Percentiles rank a stretch among this genome's conserved stretches.
phyloP scores from a whole-genome alignment of 768 basidiomycete genomes.

The Crassisporium funariophilum region DNA sequence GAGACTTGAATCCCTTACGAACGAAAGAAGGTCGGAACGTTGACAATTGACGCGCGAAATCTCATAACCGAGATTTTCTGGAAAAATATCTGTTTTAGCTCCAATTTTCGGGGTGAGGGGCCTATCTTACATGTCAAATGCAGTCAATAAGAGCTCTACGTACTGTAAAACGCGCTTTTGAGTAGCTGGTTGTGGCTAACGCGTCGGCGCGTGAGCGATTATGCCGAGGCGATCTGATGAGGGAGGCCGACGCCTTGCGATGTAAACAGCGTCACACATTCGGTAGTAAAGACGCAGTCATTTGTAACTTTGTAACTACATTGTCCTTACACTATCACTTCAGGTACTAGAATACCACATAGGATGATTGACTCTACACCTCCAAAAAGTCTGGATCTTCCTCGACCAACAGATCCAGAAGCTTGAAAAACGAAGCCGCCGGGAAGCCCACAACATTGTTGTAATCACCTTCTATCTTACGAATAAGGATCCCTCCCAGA shows the following conservation, averaged over 20 bases:
- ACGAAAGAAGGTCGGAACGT: slow-evolving; percentile 37
- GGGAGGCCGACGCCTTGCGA: no score
- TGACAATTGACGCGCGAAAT: slow-evolving; percentile 32
- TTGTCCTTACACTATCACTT: no score
- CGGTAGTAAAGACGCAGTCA: no score
- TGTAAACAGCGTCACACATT: no score
- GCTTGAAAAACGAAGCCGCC: slow-evolving; percentile 78
- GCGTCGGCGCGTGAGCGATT: no score
- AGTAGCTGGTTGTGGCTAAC: no score
- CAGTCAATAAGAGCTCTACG: no score
- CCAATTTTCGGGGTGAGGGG: slow-evolving; percentile 9
- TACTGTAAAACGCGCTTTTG: no score
- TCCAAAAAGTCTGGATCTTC: slow-evolving; percentile 78
- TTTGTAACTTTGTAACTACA: no score
- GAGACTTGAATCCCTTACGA: slow-evolving; percentile 15
- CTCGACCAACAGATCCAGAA: slow-evolving; percentile 67
- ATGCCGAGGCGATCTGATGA: no score
- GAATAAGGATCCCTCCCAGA: slow-evolving; percentile 76
- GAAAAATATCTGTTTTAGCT: not conserved
- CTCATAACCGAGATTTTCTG: slow-evolving; percentile 22
- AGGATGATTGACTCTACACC: no score
- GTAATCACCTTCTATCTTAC: slow-evolving; percentile 88
- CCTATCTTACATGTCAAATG: not conserved
- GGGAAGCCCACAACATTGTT: slow-evolving; percentile 94
- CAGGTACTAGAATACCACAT: no score